Conservation (phyloP, 1,284 basidiomycete genomes). For the Inonotus obliquus region DNA sequence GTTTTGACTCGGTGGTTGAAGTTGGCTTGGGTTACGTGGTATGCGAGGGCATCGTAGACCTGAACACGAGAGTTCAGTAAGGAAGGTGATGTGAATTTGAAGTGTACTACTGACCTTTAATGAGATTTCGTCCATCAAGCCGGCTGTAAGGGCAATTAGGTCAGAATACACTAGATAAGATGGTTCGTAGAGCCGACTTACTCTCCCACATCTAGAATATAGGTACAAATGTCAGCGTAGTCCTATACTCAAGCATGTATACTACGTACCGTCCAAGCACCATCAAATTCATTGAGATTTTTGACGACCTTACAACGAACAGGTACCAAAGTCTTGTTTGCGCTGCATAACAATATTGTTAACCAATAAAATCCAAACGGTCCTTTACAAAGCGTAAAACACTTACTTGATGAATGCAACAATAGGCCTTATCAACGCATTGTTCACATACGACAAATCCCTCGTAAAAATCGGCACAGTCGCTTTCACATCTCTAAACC, state of each 20-base stretch:
- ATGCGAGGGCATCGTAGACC: slow-evolving; percentile 87
- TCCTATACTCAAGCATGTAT: background rate
- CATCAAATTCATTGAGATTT: slow-evolving; percentile 78
- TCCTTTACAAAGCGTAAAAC: background rate
- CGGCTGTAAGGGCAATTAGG: slow-evolving; percentile 42
- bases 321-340: slow-evolving; percentile 87
- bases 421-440: slow-evolving; percentile 93
- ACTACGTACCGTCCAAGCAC: slow-evolving; percentile 78
- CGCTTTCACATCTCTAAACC: slow-evolving; percentile 96
- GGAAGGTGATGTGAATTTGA: background rate
- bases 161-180: slow-evolving; percentile 21
- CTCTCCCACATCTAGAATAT: slow-evolving; percentile 76
- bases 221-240: slow-evolving; percentile 21
- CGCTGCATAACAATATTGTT: slow-evolving; percentile 41
- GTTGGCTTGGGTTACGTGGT: slow-evolving; percentile 84
- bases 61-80: slow-evolving; percentile 26
- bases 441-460: slow-evolving; percentile 88
- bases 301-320: slow-evolving; percentile 86
- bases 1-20: slow-evolving; percentile 84
- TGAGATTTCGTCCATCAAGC: slow-evolving; percentile 78
- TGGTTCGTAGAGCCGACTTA: slow-evolving; percentile 33
- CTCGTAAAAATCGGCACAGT: slow-evolving; percentile 88
- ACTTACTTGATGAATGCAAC: slow-evolving; percentile 97
- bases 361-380: background rate
- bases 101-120: slow-evolving; percentile 64